Percentiles rank a stretch among this genome's conserved stretches.
Evolutionary conservation across 805 yeast genomes (phyloP).

Genomic region (Yamadazyma endophytica): DNA sequence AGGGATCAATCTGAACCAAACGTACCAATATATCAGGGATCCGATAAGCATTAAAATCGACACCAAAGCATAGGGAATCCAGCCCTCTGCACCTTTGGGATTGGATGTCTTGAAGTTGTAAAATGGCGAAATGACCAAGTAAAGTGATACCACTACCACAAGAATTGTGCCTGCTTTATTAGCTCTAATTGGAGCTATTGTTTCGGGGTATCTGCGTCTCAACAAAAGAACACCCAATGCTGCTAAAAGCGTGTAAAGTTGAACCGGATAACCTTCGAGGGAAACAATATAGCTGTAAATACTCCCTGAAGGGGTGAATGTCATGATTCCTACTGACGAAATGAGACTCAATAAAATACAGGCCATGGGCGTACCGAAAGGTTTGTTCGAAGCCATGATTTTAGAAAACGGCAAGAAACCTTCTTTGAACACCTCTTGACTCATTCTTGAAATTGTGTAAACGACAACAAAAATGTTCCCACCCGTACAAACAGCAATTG

Average conservation of each 20-base stretch:
- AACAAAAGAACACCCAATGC: slow-evolving; percentile 57
- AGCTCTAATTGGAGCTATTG: slow-evolving; percentile 50
- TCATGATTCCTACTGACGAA: slow-evolving; percentile 37
- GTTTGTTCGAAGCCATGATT: slow-evolving; percentile 52
- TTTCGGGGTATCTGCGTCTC: slow-evolving; percentile 45
- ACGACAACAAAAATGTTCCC: slow-evolving; percentile 62
- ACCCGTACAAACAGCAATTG: slow-evolving; percentile 58
- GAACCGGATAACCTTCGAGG: slow-evolving; percentile 49
- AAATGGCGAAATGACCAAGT: slow-evolving; percentile 51
- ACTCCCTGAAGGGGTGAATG: slow-evolving; percentile 43
- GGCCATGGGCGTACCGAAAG: slow-evolving; percentile 53
- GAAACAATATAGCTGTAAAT: slow-evolving; percentile 49
- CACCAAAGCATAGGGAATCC: slow-evolving; percentile 49
- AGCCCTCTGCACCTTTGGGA: slow-evolving; percentile 34
- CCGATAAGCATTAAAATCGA: slow-evolving; percentile 37
- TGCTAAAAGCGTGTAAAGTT: slow-evolving; percentile 46
- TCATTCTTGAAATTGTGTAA: slow-evolving; percentile 56
- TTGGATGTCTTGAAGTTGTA: slow-evolving; percentile 32
- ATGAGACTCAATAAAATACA: slow-evolving; percentile 42
- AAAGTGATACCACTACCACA: slow-evolving; percentile 42
- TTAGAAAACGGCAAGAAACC: slow-evolving; percentile 55
- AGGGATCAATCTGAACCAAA: slow-evolving; percentile 49
- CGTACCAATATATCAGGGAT: slow-evolving; percentile 54
- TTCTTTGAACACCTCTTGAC: slow-evolving; percentile 62
- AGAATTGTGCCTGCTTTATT: slow-evolving; percentile 44